phyloP scores from a whole-genome alignment of 1,284 basidiomycete genomes.

The Tilletia horrida region DNA sequence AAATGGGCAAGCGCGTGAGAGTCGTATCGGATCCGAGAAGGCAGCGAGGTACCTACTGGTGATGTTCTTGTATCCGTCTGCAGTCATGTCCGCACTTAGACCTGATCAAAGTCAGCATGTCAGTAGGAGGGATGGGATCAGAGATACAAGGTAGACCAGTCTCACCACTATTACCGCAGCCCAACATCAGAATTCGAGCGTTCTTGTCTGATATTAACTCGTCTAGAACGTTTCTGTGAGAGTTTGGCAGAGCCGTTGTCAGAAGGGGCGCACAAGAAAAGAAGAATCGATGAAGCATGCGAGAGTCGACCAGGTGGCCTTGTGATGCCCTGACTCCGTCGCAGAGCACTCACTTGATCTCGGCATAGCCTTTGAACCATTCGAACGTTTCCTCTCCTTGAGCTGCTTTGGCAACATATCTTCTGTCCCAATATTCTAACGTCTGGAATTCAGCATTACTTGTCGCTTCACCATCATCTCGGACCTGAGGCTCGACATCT shows the following conservation, averaged over 20 bases:
- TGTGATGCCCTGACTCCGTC: too few relatives aligned
- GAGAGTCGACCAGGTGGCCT: too few relatives aligned
- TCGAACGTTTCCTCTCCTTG: constrained; percentile 13
- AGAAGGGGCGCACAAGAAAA: too few relatives aligned
- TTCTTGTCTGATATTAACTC: constrained; percentile 34
- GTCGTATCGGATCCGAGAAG: neutral
- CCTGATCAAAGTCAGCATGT: constrained; percentile 15
- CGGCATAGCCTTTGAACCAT: constrained; percentile 11
- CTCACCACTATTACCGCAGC: constrained; percentile 47
- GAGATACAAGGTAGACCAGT: constrained; percentile 7
- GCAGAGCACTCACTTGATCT: constrained; percentile 9
- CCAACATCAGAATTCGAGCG: constrained; percentile 47
- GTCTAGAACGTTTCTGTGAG: constrained; percentile 29
- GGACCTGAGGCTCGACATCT: too few relatives aligned
- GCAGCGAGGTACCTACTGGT: constrained; percentile 26
- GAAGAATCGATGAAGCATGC: too few relatives aligned
- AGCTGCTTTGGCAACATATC: constrained; percentile 10
- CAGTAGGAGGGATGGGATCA: neutral
- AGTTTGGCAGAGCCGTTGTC: too few relatives aligned
- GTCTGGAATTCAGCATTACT: constrained; percentile 17
- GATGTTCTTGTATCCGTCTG: constrained; percentile 39
- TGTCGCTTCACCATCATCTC: constrained; percentile 4
- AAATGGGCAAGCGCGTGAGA: neutral
- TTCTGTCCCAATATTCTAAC: constrained; percentile 11
- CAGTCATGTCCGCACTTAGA: constrained; percentile 39